phyloP scores from a whole-genome alignment of 73 alveolate species.

The Symbiodinium pilosum region DNA sequence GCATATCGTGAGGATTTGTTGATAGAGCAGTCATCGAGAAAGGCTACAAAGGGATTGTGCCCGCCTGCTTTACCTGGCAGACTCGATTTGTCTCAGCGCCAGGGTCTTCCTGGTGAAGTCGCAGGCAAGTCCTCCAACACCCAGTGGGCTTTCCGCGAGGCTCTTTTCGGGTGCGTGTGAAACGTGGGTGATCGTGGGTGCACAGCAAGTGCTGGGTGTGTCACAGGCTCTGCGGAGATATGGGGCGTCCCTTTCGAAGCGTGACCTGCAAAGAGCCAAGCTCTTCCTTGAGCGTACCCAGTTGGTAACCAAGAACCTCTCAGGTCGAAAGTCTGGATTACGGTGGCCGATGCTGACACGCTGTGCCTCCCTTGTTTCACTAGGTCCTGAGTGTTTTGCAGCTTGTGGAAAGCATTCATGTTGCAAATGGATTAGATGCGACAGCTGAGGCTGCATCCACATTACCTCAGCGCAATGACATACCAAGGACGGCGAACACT shows the following conservation, averaged over 20 bases:
- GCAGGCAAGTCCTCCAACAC: conserved; percentile 94
- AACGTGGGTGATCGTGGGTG: not conserved
- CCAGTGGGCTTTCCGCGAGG: conserved; percentile 95
- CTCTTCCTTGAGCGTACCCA: not conserved
- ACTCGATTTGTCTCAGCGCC: too few species aligned
- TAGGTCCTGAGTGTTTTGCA: too few species aligned
- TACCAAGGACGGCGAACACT: conserved; percentile 41
- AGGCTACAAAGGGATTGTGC: too few species aligned
- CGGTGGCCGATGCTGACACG: conserved; percentile 93
- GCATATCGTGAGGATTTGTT: too few species aligned
- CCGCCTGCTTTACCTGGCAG: not conserved
- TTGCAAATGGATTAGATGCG: too few species aligned
- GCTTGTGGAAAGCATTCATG: too few species aligned
- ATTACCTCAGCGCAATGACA: conserved; percentile 69
- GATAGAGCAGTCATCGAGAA: too few species aligned
- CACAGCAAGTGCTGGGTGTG: not conserved
- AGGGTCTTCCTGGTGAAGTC: conserved; percentile 79
- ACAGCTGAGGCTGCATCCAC: conserved; percentile 65
- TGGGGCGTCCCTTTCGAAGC: conserved; percentile 74
- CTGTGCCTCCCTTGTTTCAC: not conserved
- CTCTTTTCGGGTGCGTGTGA: not conserved
- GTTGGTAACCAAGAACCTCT: not conserved
- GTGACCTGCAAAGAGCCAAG: conserved; percentile 40
- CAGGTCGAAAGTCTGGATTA: conserved; percentile 65
- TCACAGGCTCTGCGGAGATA: conserved; percentile 60